These are phyloP conservation scores for Microcera coccophila DNA, from an alignment of 2,329 filamentous ascomycete species.

Conservation along the genomic window DNA sequence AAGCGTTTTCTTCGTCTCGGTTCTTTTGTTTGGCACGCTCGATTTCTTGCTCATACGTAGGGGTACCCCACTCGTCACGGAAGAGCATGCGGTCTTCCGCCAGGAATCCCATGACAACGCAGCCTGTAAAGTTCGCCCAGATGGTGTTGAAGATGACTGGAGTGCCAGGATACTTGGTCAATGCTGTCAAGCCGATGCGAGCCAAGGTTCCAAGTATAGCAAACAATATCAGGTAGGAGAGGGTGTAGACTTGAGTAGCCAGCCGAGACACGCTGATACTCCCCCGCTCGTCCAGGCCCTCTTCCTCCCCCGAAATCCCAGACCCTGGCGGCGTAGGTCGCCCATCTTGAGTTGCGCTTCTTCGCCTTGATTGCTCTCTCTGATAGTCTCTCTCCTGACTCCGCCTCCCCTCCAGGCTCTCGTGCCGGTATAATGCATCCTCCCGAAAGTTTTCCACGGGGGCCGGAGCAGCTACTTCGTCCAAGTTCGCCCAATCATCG, in stretches of 20 bases:
- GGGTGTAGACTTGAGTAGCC: conserved; percentile 61
- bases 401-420: conserved; percentile 12
- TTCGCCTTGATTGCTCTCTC: conserved; percentile 4
- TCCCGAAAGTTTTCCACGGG: conserved; percentile 18
- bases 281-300: conserved; percentile 5
- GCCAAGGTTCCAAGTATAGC: conserved; percentile 80
- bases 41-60: conserved; percentile 36
- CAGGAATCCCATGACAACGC: conserved; percentile 80
- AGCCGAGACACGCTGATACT: conserved; percentile 40
- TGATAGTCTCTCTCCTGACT: conserved; percentile 9
- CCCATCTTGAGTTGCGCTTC: background rate
- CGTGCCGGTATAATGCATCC: conserved; percentile 7
- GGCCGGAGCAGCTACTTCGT: conserved; percentile 38
- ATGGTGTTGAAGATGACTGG: conserved; percentile 70
- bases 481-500: conserved; percentile 39
- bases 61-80: conserved; percentile 59
- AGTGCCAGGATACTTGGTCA: conserved; percentile 75
- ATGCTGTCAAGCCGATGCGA: conserved; percentile 71
- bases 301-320: conserved; percentile 6
- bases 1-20: conserved; percentile 37
- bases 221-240: conserved; percentile 83
- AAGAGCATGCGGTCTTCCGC: conserved; percentile 75
- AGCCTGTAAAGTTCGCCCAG: conserved; percentile 86
- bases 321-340: background rate
- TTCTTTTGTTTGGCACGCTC: conserved; percentile 29